Percentiles rank a stretch among this genome's conserved stretches.
Conservation (phyloP, 2,329 filamentous ascomycete species). For the Chaetomium globosum region DNA sequence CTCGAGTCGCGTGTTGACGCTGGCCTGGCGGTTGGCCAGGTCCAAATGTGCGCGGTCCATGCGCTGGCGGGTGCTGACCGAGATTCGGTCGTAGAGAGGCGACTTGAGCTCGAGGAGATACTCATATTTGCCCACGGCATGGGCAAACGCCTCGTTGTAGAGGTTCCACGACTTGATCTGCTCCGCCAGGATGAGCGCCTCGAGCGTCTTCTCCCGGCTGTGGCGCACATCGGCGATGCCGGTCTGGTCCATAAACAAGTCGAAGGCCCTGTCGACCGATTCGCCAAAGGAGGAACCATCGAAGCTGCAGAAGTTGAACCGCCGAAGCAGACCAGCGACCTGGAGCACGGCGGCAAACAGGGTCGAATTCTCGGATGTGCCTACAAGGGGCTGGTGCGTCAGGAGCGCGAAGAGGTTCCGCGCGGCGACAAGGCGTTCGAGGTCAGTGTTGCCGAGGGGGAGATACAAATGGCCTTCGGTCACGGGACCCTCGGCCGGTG, state of each 20-base stretch:
- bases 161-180: slow-evolving; percentile 78
- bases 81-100: slow-evolving; percentile 71
- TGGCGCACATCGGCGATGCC: slow-evolving; percentile 75
- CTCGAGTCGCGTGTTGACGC: slow-evolving; percentile 72
- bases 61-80: slow-evolving; percentile 71
- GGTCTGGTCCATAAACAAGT: slow-evolving; percentile 76
- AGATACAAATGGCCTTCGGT: slow-evolving; percentile 58
- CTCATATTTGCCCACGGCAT: slow-evolving; percentile 84
- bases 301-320: slow-evolving; percentile 60
- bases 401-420: slow-evolving; percentile 69
- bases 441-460: slow-evolving; percentile 52
- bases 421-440: slow-evolving; percentile 60
- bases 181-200: slow-evolving; percentile 87
- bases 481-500: slow-evolving; percentile 43
- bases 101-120: slow-evolving; percentile 68
- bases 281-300: slow-evolving; percentile 63
- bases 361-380: slow-evolving; percentile 55
- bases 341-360: slow-evolving; percentile 59
- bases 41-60: slow-evolving; percentile 82
- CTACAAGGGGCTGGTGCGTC: slow-evolving; percentile 64
- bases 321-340: slow-evolving; percentile 56
- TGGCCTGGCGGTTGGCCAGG: slow-evolving; percentile 70
- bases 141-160: slow-evolving; percentile 89
- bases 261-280: slow-evolving; percentile 65
- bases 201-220: slow-evolving; percentile 85